phyloP scores from a whole-genome alignment of 2,329 filamentous ascomycete genomes.

The Botrytis fragariae region DNA sequence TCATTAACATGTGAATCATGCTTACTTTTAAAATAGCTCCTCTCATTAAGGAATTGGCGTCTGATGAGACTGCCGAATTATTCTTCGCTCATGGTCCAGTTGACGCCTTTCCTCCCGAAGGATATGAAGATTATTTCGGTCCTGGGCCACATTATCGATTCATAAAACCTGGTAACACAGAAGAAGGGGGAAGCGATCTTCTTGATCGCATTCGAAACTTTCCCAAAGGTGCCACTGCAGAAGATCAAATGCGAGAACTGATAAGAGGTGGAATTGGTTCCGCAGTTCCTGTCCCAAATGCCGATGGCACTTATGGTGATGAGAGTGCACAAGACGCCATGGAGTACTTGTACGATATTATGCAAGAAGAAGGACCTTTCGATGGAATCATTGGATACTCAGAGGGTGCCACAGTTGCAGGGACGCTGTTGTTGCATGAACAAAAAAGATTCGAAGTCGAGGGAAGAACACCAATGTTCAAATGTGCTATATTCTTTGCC shows the following conservation, averaged over 20 bases:
- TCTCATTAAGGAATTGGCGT: slow-evolving; percentile 48
- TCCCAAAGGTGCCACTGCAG: slow-evolving; percentile 32
- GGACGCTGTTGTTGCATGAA: slow-evolving; percentile 53
- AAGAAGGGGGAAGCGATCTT: slow-evolving; percentile 31
- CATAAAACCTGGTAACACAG: slow-evolving; percentile 47
- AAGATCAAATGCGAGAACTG: slow-evolving; percentile 35
- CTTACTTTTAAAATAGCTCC: slow-evolving; percentile 41
- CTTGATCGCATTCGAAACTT: slow-evolving; percentile 35
- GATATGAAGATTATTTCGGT: slow-evolving; percentile 58
- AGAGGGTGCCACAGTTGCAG: slow-evolving; percentile 57
- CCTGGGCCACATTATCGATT: slow-evolving; percentile 55
- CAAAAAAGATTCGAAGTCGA: slow-evolving; percentile 40
- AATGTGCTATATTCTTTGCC: slow-evolving; percentile 50
- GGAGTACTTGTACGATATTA: slow-evolving; percentile 39
- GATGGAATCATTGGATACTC: slow-evolving; percentile 60
- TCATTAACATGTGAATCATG: slow-evolving; percentile 10
- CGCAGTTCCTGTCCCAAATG: slow-evolving; percentile 22
- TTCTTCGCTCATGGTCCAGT: slow-evolving; percentile 53
- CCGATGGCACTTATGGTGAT: slow-evolving; percentile 22
- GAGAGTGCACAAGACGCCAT: slow-evolving; percentile 25
- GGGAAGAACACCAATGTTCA: slow-evolving; percentile 38
- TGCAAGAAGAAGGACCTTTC: slow-evolving; percentile 48
- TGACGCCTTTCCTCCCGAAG: slow-evolving; percentile 49
- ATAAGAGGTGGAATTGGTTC: slow-evolving; percentile 25
- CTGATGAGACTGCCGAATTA: slow-evolving; percentile 48